Evolutionary conservation across 352 stramenopile genomes (phyloP), one percentile per base, ranked within the genome.

Genomic region (Phytophthora cryptogea): DNA sequence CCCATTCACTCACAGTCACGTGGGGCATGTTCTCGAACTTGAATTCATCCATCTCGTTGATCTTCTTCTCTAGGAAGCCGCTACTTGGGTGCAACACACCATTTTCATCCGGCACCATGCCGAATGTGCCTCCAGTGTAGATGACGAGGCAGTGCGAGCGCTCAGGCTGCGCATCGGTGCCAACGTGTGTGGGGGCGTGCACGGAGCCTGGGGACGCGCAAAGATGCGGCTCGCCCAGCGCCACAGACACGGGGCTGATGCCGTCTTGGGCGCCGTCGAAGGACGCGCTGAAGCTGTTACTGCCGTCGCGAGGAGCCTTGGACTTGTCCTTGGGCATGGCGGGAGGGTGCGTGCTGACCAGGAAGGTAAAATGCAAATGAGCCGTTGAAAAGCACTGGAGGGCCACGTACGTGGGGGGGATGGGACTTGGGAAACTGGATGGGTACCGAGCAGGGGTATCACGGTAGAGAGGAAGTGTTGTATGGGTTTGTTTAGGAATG

Each of bases 111-210:
- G 80, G 82, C 42, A 92, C 78, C 89, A 97, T 97, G 54, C 89
- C 91, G 57, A 97, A 96, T 8, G 91, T 97, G 37, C 91, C 91
- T 43, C 91, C 91, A 14, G 88, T 96, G 76, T 97, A 97, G 61
- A 97, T 81, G 37, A 97, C 74, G 14, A 97, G 78, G 47, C 81
- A 92, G 48, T 82, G 82, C 50, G 82, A 51, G 33, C 78, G 80
- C 36, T 80, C 65, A 5, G 66, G 50, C 20, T 54, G 61, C 43
- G 63, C 30, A 43, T 69, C 54, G 9, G 57, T 63, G 33, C 56
- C 63, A 6, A 37, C 55, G 31, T 35, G 54, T 2, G 59, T 57
- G 30, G 50, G 44, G 5, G 63, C 35, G 52, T 68, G 59, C 46
- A 70, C 59, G 48, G 52, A 64, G 8, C 70, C 62, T 2, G 68